Percentiles rank a stretch among this genome's conserved stretches.
These are phyloP conservation scores for Cordyceps militaris DNA, from an alignment of 2,329 filamentous ascomycete genomes.

Conservation along the genomic window DNA sequence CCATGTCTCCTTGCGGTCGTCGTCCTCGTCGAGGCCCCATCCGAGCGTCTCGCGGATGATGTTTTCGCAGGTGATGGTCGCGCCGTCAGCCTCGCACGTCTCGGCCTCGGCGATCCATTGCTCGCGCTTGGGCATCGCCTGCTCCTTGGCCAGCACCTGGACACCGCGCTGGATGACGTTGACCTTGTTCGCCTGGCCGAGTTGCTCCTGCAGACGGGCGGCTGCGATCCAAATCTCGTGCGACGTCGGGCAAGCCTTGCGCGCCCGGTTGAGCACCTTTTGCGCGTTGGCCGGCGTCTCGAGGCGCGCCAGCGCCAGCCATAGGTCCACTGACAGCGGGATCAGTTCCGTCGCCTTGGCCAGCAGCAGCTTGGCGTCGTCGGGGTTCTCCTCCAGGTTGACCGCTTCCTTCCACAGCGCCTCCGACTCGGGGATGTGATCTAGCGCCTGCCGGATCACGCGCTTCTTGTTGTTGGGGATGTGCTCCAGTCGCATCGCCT, in stretches of 20 bases:
- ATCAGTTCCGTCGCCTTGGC: conserved; percentile 96
- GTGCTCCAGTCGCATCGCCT: conserved; percentile 87
- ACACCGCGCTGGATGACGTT: conserved; percentile 94
- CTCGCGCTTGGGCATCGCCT: conserved; percentile 93
- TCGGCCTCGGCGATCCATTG: conserved; percentile 96
- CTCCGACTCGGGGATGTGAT: conserved; percentile 90
- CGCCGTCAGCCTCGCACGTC: conserved; percentile 87
- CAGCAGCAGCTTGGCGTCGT: conserved; percentile 79
- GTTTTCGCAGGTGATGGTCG: conserved; percentile 74
- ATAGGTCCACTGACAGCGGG: conserved; percentile 85
- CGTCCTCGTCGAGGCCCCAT: conserved; percentile 89
- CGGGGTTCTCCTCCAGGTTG: conserved; percentile 85
- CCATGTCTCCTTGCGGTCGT: conserved; percentile 94
- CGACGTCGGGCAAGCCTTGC: conserved; percentile 87
- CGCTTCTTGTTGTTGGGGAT: conserved; percentile 82
- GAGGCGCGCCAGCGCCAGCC: conserved; percentile 85
- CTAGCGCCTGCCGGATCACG: conserved; percentile 82
- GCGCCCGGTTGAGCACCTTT: conserved; percentile 88
- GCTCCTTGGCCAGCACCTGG: conserved; percentile 79
- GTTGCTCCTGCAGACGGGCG: conserved; percentile 80
- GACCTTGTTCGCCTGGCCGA: conserved; percentile 68
- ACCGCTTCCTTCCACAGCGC: conserved; percentile 97
- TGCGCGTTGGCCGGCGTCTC: conserved; percentile 89
- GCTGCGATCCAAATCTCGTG: conserved; percentile 97
- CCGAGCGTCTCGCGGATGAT: conserved; percentile 91